Conservation (phyloP, 495 filamentous ascomycete species). For the Trichoderma reesei region DNA sequence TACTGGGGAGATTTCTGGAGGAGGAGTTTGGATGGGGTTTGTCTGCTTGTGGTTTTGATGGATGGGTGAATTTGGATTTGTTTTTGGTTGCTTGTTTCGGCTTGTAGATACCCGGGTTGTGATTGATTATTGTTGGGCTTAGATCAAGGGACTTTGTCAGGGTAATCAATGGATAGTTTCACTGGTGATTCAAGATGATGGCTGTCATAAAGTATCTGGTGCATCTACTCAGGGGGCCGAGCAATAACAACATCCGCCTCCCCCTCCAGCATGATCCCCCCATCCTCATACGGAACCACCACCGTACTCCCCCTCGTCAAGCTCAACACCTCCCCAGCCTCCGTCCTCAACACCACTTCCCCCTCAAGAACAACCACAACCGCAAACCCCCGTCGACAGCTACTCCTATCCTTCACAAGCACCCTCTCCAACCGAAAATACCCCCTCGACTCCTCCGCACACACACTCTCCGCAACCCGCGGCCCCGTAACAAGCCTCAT, state of each 20-base stretch:
- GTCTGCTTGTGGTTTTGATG: no score
- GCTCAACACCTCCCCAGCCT: neutral
- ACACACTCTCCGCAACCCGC: neutral
- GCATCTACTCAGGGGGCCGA: neutral
- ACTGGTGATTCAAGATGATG: no score
- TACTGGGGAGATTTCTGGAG: no score
- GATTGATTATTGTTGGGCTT: no score
- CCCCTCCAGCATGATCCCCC: neutral
- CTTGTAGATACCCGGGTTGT: no score
- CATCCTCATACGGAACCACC: slow-evolving; percentile 2
- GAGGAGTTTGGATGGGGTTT: no score
- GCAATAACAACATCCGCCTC: neutral
- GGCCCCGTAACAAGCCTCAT: neutral
- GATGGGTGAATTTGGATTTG: no score
- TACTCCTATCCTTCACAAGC: neutral
- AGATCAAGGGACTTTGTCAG: no score
- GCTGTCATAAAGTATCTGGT: no score
- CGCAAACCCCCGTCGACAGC: neutral
- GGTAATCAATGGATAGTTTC: no score
- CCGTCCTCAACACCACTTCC: neutral
- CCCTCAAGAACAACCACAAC: neutral
- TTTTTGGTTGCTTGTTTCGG: no score
- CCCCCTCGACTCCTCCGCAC: neutral
- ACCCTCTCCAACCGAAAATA: neutral
- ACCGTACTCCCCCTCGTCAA: neutral